Conservation (phyloP, 345 rosid species). For the Geranium brycei region DNA sequence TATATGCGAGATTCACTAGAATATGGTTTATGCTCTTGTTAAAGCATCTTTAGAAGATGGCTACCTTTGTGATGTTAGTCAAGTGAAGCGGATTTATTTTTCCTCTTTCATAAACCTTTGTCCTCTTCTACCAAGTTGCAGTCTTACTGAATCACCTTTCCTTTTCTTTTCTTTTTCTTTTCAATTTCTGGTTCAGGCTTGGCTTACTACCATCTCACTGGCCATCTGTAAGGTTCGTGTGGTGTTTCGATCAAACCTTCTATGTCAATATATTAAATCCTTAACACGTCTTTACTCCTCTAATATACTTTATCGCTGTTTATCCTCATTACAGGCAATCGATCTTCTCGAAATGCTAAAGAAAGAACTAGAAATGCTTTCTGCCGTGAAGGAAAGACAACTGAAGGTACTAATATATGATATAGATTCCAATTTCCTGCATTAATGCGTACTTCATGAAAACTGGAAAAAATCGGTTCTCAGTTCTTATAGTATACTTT, state of each 20-base stretch:
- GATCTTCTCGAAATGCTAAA: constrained; percentile 82
- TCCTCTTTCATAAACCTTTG: no score
- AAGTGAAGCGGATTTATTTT: no score
- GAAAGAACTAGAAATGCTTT: constrained; percentile 84
- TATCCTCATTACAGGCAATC: constrained; percentile 38
- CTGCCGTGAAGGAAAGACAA: constrained; percentile 60
- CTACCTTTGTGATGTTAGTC: no score
- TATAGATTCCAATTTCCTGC: background rate
- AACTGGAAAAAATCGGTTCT: no score
- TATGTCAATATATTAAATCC: background rate
- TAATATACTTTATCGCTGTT: constrained; percentile 7
- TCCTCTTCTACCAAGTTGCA: background rate
- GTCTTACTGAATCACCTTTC: background rate
- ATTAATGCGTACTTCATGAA: background rate
- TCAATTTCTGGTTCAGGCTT: constrained; percentile 43
- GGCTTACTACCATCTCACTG: constrained; percentile 64
- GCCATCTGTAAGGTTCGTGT: constrained; percentile 69
- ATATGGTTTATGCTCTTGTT: no score
- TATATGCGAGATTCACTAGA: no score
- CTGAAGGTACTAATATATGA: constrained; percentile 37
- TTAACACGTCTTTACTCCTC: constrained; percentile 1
- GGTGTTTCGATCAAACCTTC: constrained; percentile 1
- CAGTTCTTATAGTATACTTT: no score
- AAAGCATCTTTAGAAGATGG: no score
- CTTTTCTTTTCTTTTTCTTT: background rate